These are phyloP conservation scores for Citrullus mucosospermus DNA, from an alignment of 306 rosid species.

Conservation along the genomic window DNA sequence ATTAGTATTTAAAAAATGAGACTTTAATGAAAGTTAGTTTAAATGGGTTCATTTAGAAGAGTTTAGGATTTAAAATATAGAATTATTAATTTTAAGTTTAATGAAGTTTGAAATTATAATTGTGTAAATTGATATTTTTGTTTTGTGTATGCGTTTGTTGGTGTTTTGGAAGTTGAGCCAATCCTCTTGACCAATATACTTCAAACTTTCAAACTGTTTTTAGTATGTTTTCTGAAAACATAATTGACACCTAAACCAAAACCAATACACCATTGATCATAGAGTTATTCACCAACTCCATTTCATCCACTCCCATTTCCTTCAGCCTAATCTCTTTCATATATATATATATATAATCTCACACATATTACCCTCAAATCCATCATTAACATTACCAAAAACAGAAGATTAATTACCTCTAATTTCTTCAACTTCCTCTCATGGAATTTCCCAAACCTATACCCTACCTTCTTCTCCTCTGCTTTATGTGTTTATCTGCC, in stretches of 20 bases:
- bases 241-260: not conserved
- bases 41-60: too few species aligned
- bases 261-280: not conserved
- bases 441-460: not conserved
- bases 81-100: too few species aligned
- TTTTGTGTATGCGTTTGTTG: not conserved
- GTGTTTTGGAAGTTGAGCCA: not conserved
- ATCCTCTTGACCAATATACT: not conserved
- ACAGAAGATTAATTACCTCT: not conserved
- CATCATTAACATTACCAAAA: not conserved
- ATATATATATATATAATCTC: not conserved
- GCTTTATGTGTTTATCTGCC: not conserved
- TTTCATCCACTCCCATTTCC: constrained; percentile 14
- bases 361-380: not conserved
- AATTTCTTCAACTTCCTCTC: not conserved
- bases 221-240: not conserved
- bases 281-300: constrained; percentile 16
- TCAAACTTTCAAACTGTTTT: not conserved
- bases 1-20: too few species aligned
- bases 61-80: too few species aligned
- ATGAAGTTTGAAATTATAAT: too few species aligned
- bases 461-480: not conserved
- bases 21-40: too few species aligned
- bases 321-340: not conserved
- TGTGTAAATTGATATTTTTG: too few species aligned